Conservation (phyloP, 1,284 basidiomycete genomes). For the Xanthoconium separans region DNA sequence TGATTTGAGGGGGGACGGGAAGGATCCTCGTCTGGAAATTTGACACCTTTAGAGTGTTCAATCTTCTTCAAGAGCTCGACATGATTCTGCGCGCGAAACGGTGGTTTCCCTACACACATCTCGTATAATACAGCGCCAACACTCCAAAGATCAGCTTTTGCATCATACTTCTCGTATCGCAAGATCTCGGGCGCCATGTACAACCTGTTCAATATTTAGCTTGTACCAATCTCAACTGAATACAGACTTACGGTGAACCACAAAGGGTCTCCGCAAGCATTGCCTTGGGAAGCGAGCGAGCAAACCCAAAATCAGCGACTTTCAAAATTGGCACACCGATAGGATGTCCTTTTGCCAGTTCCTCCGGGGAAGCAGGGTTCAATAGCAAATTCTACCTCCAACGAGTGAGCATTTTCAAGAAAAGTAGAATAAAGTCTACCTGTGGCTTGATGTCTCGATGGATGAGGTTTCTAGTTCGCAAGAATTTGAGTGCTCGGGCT, state of each 20-base stretch:
- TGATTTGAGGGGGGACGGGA: conserved; percentile 27
- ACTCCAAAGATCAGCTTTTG: conserved; percentile 97
- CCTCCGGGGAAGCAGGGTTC: conserved; percentile 78
- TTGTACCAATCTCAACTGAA: not conserved
- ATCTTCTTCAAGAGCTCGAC: conserved; percentile 95
- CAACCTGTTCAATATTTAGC: conserved; percentile 48
- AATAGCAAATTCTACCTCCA: conserved; percentile 80
- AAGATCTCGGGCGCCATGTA: conserved; percentile 99
- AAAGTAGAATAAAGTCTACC: conserved; percentile 38
- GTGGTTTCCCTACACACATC: conserved; percentile 91
- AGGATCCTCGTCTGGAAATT: conserved; percentile 89
- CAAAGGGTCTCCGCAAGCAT: conserved; percentile 98
- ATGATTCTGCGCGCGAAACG: conserved; percentile 94
- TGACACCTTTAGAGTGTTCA: conserved; percentile 81
- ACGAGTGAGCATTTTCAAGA: conserved; percentile 3
- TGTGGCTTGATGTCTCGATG: conserved; percentile 98
- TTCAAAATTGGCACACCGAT: conserved; percentile 92
- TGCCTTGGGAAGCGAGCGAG: conserved; percentile 86
- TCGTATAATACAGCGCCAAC: conserved; percentile 97
- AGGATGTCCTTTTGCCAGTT: conserved; percentile 85
- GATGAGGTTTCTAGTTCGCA: conserved; percentile 87
- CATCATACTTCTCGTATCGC: conserved; percentile 96
- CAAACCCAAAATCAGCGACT: conserved; percentile 98
- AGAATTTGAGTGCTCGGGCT: conserved; percentile 93
- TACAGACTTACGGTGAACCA: conserved; percentile 81